phyloP scores from a whole-genome alignment of 768 basidiomycete genomes.

The Tylopilus cervinicoccineus region DNA sequence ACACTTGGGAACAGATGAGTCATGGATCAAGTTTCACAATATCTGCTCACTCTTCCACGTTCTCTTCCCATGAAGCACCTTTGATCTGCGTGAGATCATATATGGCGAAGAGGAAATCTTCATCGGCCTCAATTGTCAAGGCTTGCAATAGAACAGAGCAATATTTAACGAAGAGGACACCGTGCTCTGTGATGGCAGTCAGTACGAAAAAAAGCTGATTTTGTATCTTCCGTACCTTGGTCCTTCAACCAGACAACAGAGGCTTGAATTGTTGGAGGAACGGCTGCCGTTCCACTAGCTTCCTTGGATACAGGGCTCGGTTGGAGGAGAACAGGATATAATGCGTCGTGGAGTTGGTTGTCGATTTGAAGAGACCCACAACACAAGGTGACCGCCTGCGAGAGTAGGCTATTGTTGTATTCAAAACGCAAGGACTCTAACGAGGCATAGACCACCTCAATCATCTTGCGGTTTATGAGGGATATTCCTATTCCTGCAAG shows the following conservation, averaged over 20 bases:
- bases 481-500: slow-evolving; percentile 92
- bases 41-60: slow-evolving; percentile 61
- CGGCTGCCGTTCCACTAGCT: slow-evolving; percentile 65
- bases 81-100: slow-evolving; percentile 90
- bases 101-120: slow-evolving; percentile 90
- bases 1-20: slow-evolving; percentile 41
- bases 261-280: slow-evolving; percentile 81
- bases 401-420: slow-evolving; percentile 73
- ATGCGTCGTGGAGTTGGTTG: slow-evolving; percentile 94
- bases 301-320: slow-evolving; percentile 85
- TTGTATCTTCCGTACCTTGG: slow-evolving; percentile 52
- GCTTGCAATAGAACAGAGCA: slow-evolving; percentile 92
- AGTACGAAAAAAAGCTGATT: neutral
- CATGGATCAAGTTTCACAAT: neutral
- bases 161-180: slow-evolving; percentile 97
- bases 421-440: slow-evolving; percentile 77
- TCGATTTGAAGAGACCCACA: slow-evolving; percentile 92
- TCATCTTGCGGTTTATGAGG: slow-evolving; percentile 78
- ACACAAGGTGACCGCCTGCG: slow-evolving; percentile 75
- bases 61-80: slow-evolving; percentile 86
- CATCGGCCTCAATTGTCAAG: slow-evolving; percentile 93
- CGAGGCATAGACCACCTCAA: slow-evolving; percentile 88
- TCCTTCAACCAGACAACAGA: slow-evolving; percentile 92
- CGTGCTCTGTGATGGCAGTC: slow-evolving; percentile 63
- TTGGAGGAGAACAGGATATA: slow-evolving; percentile 93